Conservation (phyloP, 2,329 filamentous ascomycete species). For the Aureobasidium musti region DNA sequence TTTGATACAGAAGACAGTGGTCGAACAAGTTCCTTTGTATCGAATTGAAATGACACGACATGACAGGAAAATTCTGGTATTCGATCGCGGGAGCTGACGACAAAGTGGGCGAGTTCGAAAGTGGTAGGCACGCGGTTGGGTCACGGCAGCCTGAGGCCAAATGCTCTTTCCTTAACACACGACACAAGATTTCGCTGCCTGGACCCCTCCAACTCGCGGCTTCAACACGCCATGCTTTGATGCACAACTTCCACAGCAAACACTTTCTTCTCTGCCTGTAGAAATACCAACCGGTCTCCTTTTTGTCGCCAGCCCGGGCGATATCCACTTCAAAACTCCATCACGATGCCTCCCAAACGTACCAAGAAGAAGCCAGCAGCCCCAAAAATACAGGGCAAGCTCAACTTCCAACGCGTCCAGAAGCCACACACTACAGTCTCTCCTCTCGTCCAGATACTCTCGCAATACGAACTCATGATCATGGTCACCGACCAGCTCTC, state of each 20-base stretch:
- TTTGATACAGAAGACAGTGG: neutral
- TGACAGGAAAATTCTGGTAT: neutral
- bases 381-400: neutral
- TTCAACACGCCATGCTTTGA: neutral
- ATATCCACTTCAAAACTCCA: neutral
- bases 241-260: neutral
- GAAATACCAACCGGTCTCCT: neutral
- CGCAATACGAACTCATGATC: slow-evolving; percentile 21
- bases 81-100: neutral
- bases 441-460: slow-evolving; percentile 2
- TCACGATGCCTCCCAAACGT: slow-evolving; percentile 11
- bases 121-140: slow-evolving; percentile 6
- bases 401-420: neutral
- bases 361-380: neutral
- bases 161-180: slow-evolving; percentile 6
- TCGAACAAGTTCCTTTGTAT: neutral
- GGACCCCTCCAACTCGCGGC: neutral
- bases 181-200: neutral
- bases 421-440: neutral
- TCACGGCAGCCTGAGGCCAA: slow-evolving; percentile 13
- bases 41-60: neutral
- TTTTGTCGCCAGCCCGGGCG: neutral
- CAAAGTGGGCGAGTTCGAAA: neutral
- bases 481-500: slow-evolving; percentile 25
- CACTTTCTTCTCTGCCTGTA: neutral